Evolutionary conservation across 1,139 yeast species (phyloP), one percentile per base, ranked within the genome.

Genomic region (Pichia sp.): DNA sequence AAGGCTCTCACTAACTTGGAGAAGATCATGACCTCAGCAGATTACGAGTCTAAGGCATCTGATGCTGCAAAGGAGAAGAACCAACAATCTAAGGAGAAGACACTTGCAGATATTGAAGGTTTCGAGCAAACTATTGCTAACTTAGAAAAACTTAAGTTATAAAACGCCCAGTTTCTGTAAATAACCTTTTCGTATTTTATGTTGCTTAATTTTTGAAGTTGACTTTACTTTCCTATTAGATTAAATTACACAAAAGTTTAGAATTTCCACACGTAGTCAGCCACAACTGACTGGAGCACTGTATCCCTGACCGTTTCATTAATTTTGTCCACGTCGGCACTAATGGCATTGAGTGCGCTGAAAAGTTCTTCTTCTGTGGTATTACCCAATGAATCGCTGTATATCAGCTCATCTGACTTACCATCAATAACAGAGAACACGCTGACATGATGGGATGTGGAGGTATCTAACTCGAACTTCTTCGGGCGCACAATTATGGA

Each of bases 1-100:
- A 69, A 66, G 50, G 56, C 67, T 38, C 68, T 72, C 52, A 64
- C 63, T 31, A 61, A 66, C 42, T 64, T 79, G 38, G 71, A 72
- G 50, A 79, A 78, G 63, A 72, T 76, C 43, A 73, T 84, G 44
- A 60, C 65, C 48, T 84, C 85, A 46, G 68, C 81, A 51, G 95
- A 88, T 61, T 91, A 87, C 57, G 82, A 82, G 46, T 75, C 74
- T 46, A 91, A 88, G 74, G 96, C 95, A 42, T 78, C 77, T 50
- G 74, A 69, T 34, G 80, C 77, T 49, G 95, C 93, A 40, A 80
- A 81, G 62, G 94, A 83, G 50, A 72, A 77, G 46, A 91, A 91
- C 47, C 60, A 55, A 52, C 70, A 73, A 58, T 76, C 83, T 60
- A 66, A 79, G 42, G 93, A 82, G 48, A 79, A 75, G 52, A 71